Evolutionary conservation across 192 early-diverging fungal species (phyloP).

Genomic region (Chytriomyces sp.): DNA sequence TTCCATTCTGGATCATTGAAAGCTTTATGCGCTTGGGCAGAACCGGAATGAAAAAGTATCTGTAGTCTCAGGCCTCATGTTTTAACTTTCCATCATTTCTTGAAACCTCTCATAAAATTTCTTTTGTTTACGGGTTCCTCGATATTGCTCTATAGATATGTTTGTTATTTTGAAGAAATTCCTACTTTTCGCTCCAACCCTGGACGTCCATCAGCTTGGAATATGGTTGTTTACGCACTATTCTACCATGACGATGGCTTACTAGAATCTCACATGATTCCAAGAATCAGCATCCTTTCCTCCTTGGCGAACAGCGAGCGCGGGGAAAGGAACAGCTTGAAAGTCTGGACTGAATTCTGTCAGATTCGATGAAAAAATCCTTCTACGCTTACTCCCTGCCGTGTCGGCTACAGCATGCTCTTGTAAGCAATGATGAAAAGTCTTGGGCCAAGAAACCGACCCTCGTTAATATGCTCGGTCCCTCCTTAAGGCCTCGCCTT

Average conservation of each 20-base stretch:
- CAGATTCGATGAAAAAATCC: background rate
- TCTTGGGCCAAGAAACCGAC: background rate
- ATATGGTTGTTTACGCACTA: background rate
- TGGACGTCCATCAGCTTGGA: background rate
- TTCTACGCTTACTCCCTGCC: background rate
- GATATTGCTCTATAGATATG: too few species aligned
- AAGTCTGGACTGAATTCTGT: constrained; percentile 18
- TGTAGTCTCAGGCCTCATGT: too few species aligned
- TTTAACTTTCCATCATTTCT: too few species aligned
- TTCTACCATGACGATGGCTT: background rate
- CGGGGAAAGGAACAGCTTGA: constrained; percentile 27
- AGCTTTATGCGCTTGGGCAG: too few species aligned
- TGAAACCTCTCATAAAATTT: too few species aligned
- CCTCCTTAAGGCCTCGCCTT: constrained; percentile 51
- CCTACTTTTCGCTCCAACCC: background rate
- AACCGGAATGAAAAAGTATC: too few species aligned
- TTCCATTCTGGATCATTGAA: too few species aligned
- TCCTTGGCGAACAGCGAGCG: background rate
- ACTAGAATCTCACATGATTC: background rate
- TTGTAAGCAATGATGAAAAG: background rate
- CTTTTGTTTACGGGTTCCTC: too few species aligned
- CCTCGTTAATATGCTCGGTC: constrained; percentile 18
- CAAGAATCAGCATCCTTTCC: background rate
- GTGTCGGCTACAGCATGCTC: too few species aligned
- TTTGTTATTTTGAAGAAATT: background rate